Percentiles rank a stretch among this genome's conserved stretches.
phyloP scores from a whole-genome alignment of 805 yeast species.

The Scheffersomyces coipomensis region DNA sequence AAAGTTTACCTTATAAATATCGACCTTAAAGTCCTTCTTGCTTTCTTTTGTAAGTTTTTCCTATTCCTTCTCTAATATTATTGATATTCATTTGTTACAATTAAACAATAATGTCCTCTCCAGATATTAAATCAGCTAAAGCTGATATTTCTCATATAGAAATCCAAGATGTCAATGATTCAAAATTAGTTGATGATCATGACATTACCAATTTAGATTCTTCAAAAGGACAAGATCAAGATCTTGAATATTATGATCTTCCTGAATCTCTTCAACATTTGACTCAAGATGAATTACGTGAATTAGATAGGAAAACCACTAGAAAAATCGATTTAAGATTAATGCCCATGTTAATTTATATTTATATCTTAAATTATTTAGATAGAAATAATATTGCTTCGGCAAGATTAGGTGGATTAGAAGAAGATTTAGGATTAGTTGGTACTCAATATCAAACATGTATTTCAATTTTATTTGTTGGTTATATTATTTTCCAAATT shows the following conservation, averaged over 20 bases:
- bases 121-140: not conserved
- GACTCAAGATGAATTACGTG: conserved; percentile 42
- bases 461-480: conserved; percentile 51
- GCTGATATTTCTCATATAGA: conserved; percentile 6
- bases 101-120: no score
- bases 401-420: conserved; percentile 51
- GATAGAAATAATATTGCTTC: conserved; percentile 56
- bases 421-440: conserved; percentile 38
- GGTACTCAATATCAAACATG: conserved; percentile 49
- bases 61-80: no score
- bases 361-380: conserved; percentile 51
- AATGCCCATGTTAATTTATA: conserved; percentile 48
- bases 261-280: conserved; percentile 32
- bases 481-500: conserved; percentile 48
- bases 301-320: conserved; percentile 41
- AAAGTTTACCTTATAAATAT: no score
- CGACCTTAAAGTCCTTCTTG: no score
- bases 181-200: not conserved
- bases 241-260: conserved; percentile 7
- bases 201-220: not conserved
- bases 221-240: not conserved
- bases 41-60: no score
- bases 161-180: not conserved
- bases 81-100: no score
- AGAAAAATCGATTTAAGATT: conserved; percentile 49